phyloP scores from a whole-genome alignment of 768 basidiomycete species.

The Tylopilus subfusipes region DNA sequence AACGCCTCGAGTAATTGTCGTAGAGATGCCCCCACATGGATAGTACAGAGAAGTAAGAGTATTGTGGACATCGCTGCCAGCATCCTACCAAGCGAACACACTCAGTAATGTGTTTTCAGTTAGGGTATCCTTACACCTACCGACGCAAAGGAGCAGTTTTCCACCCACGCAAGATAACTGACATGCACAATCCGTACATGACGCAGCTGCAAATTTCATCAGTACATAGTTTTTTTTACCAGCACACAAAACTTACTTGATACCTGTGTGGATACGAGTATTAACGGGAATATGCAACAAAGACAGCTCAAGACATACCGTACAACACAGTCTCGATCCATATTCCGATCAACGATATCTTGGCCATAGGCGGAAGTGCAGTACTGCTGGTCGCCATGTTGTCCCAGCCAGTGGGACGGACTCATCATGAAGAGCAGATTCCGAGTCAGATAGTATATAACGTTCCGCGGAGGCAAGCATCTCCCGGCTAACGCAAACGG shows the following conservation, averaged over 20 bases:
- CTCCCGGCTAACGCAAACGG: too few species aligned
- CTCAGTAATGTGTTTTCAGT: background rate
- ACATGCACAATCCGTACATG: background rate
- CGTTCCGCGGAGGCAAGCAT: too few species aligned
- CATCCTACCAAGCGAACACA: background rate
- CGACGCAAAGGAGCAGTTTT: background rate
- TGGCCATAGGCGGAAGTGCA: background rate
- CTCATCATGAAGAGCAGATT: too few species aligned
- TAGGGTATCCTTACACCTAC: background rate
- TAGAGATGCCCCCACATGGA: background rate
- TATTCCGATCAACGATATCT: background rate
- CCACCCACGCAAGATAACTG: background rate
- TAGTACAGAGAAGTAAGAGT: background rate
- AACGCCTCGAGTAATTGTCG: constrained; percentile 4
- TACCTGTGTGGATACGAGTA: background rate
- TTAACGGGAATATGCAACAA: background rate
- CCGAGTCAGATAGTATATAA: too few species aligned
- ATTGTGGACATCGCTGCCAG: background rate
- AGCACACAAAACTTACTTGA: background rate
- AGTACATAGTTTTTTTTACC: too few species aligned
- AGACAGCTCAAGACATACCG: background rate
- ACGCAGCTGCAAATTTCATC: background rate
- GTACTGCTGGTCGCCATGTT: background rate
- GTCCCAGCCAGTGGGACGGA: background rate
- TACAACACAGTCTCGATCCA: background rate